Evolutionary conservation across 768 basidiomycete genomes (phyloP).

Genomic region (Xerocomellus dryophilus): DNA sequence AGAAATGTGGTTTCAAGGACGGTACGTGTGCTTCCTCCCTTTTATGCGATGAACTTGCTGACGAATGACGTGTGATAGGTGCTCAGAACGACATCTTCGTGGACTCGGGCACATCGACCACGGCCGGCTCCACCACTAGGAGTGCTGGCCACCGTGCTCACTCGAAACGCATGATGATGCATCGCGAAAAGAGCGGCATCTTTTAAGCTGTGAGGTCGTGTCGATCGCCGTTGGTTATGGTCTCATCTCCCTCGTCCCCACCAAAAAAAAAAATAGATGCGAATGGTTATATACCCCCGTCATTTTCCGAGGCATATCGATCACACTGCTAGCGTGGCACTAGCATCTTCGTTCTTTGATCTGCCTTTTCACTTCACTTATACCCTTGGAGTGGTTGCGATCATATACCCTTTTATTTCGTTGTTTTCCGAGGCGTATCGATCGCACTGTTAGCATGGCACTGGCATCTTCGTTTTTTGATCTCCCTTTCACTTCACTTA

Average conservation of each 20-base stretch:
- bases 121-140: too few relatives aligned
- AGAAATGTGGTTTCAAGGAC: conserved; percentile 6
- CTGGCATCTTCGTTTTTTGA: background rate
- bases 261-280: background rate
- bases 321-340: background rate
- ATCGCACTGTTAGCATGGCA: background rate
- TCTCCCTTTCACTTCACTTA: background rate
- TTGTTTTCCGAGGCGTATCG: background rate
- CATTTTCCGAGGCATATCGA: background rate
- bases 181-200: background rate
- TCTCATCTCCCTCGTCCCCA: background rate
- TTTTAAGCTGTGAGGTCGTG: background rate
- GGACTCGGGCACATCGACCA: background rate
- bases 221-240: background rate
- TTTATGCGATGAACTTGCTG: background rate
- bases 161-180: background rate
- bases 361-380: background rate
- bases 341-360: background rate
- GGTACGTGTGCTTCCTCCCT: conserved; percentile 6
- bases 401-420: background rate
- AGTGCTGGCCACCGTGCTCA: background rate
- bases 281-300: background rate
- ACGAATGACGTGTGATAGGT: conserved; percentile 6
- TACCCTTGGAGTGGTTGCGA: background rate
- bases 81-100: conserved; percentile 19